Conservation (phyloP, 371 early-diverging fungal genomes). For the Syncephalis fuscata region DNA sequence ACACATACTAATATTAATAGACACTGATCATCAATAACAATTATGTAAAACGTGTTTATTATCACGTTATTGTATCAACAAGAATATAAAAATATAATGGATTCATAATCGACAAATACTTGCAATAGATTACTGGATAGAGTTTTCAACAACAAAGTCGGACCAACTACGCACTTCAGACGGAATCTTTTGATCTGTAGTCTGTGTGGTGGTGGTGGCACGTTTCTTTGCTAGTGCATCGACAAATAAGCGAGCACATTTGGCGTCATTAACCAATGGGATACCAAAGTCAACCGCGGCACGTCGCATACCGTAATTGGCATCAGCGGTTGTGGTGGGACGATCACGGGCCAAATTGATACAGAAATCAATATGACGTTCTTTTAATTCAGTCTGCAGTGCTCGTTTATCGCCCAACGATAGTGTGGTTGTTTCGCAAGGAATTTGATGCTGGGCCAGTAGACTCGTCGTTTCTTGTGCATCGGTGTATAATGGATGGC, state of each 20-base stretch:
- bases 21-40: too few relatives aligned
- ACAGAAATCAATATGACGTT: constrained; percentile 48
- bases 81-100: too few relatives aligned
- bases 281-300: constrained; percentile 79
- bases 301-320: constrained; percentile 64
- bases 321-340: constrained; percentile 34
- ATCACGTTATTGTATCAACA: too few relatives aligned
- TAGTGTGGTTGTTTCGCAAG: constrained; percentile 21
- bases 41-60: too few relatives aligned
- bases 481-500: constrained; percentile 55
- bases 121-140: too few relatives aligned
- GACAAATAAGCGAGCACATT: constrained; percentile 63
- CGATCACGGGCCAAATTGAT: constrained; percentile 58
- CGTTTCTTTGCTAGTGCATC: constrained; percentile 39
- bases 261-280: constrained; percentile 70
- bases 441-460: constrained; percentile 16
- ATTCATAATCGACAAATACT: too few relatives aligned
- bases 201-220: constrained; percentile 17
- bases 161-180: constrained; percentile 44
- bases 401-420: constrained; percentile 30
- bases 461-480: constrained; percentile 28
- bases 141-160: constrained; percentile 13
- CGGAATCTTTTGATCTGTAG: constrained; percentile 16
- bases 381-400: constrained; percentile 31
- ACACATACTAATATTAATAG: too few relatives aligned